Conservation (phyloP, 2,329 filamentous ascomycete species). For the Ceratocystis diversiconidia region DNA sequence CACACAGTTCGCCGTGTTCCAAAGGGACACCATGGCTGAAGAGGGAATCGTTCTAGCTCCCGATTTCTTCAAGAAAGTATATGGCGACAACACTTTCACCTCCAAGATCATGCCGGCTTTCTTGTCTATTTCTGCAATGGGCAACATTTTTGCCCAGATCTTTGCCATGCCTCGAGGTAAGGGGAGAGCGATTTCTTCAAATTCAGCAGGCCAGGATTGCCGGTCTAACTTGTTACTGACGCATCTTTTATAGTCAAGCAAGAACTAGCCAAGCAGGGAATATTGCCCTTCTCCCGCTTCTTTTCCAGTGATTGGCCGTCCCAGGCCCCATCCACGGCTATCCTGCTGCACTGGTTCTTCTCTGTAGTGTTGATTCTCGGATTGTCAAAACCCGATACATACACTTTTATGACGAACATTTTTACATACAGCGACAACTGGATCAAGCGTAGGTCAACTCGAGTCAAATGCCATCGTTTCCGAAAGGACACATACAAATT, state of each 20-base stretch:
- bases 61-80: conserved; percentile 47
- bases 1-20: conserved; percentile 40
- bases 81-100: conserved; percentile 38
- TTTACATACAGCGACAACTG: conserved; percentile 34
- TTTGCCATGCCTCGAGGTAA: conserved; percentile 24
- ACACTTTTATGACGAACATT: conserved; percentile 16
- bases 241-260: conserved; percentile 33
- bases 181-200: background rate
- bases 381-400: conserved; percentile 8
- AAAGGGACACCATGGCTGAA: conserved; percentile 41
- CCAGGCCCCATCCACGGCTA: conserved; percentile 26
- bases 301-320: conserved; percentile 58
- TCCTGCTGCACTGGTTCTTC: conserved; percentile 15
- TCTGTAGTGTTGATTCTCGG: conserved; percentile 13
- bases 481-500: too few relatives aligned
- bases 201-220: background rate
- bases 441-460: conserved; percentile 46
- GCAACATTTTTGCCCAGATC: conserved; percentile 40
- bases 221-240: background rate
- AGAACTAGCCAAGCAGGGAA: conserved; percentile 55
- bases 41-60: conserved; percentile 47
- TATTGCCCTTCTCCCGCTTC: conserved; percentile 50
- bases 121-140: conserved; percentile 46
- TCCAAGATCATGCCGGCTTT: conserved; percentile 37
- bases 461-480: background rate